A percentile compares a stretch with the other conserved stretches of the same genome.
Evolutionary conservation across 169 alveolate genomes (phyloP).

Genomic region (Blepharisma undulans): DNA sequence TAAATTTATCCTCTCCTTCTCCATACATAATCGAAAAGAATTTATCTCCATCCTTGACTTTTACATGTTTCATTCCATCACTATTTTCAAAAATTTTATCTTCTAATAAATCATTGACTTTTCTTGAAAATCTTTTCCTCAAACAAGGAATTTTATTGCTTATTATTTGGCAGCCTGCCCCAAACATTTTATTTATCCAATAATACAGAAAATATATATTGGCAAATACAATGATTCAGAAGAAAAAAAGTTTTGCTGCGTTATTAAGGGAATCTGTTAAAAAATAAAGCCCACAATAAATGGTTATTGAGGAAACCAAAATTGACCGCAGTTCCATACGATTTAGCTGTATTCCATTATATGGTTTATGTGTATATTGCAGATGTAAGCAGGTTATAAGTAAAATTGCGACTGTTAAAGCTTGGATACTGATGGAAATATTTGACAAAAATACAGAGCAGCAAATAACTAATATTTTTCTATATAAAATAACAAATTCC

Average conservation of each 20-base stretch:
- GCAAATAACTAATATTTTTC: conserved; percentile 54
- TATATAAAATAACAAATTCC: conserved; percentile 56
- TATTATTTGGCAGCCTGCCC: background rate
- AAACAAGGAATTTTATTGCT: background rate
- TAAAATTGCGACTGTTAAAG: conserved; percentile 44
- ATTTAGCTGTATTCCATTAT: conserved; percentile 16
- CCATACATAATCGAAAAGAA: background rate
- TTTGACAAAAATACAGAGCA: conserved; percentile 43
- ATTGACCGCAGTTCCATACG: conserved; percentile 43
- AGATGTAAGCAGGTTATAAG: conserved; percentile 25
- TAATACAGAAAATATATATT: conserved; percentile 1
- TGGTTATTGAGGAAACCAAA: conserved; percentile 37
- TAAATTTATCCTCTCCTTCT: background rate
- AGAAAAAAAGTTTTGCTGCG: background rate
- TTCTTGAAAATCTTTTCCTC: background rate
- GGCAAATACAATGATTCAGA: background rate
- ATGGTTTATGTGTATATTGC: conserved; percentile 44
- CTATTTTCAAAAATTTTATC: background rate
- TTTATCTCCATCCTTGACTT: background rate
- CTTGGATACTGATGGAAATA: conserved; percentile 41
- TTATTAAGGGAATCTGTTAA: conserved; percentile 24
- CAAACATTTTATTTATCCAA: background rate
- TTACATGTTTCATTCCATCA: background rate
- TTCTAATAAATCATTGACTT: background rate
- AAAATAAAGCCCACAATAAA: conserved; percentile 54